Base-by-base conservation (phyloP, 1,284 basidiomycete species). In the Grifola frondosa region DNA sequence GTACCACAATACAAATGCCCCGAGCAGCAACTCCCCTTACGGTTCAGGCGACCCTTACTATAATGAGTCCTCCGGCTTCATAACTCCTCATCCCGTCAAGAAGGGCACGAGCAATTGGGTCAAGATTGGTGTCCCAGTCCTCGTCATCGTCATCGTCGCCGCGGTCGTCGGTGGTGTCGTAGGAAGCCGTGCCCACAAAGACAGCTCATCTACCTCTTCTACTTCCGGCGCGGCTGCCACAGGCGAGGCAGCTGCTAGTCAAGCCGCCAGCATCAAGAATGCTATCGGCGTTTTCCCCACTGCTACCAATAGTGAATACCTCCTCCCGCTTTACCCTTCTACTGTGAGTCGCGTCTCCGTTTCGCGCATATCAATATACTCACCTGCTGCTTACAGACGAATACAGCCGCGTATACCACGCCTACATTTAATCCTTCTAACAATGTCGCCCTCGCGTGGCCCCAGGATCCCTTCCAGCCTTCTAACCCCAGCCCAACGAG, bases 281-380 rank as follows among this genome's bases (percentile, higher is more conserved):
- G 70, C 74, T 11, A 62, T 86, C 30, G 84, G 84, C 25, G 63
- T 77, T 33, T 87, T 80, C 61, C 79, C 91, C 25, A 88, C 87
- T 13, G 81, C 82, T 34, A 90, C 88, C 9, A 75, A 92, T 57
- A 77, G 80, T 59, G 69, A 75, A 32, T 88, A 74, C 58, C 79
- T 88, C 70, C 76, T 92, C 47, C 94, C 94, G 5, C 63, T 94
- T n/a, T 97, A 92, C 63, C 90, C 89, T 21, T 83, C 88, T 13
- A 87, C 87, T 13, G 88, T 93, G 50, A 69, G 89, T 76, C 44
- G 44, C 46, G 17, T 32, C 39, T 28, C 9, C n/a, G 22, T 7
- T 17, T 17, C 16, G 15, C 10, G 22, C 24, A 31, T 29, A 29
- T 12, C 37, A n/a, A 24, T 30, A 5, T 25, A 44, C 42, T 34